These are phyloP conservation scores for Penstemon barbatus DNA, from an alignment of 257 asterid genomes.

Conservation along the genomic window DNA sequence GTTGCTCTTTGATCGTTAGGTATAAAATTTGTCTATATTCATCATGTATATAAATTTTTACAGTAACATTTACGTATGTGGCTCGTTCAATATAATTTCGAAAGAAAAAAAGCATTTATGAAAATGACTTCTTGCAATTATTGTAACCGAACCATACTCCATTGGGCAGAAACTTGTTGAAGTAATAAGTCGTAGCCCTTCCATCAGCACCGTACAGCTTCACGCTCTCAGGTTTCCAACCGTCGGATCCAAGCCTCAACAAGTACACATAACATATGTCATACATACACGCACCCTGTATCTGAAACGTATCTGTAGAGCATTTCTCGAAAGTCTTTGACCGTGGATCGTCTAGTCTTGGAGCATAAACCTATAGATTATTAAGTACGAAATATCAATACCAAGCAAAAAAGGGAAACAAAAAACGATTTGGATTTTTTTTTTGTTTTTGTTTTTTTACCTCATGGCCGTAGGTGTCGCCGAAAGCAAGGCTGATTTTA, in stretches of 20 bases:
- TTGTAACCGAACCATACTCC: background rate
- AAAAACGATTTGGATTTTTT: too few species aligned
- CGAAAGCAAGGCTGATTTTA: too few species aligned
- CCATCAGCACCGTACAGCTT: background rate
- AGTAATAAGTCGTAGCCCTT: background rate
- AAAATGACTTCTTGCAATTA: background rate
- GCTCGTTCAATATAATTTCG: too few species aligned
- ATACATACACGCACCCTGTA: background rate
- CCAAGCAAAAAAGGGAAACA: too few species aligned
- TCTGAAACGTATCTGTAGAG: background rate
- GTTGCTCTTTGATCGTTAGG: too few species aligned
- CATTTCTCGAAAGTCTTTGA: background rate
- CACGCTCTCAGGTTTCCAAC: slow-evolving; percentile 1
- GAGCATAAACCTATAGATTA: background rate
- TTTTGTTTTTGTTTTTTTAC: too few species aligned
- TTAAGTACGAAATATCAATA: too few species aligned
- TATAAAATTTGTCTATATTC: too few species aligned
- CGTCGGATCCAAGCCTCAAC: background rate
- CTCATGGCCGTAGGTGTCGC: too few species aligned
- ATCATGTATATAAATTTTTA: too few species aligned
- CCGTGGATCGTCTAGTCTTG: background rate
- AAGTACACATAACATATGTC: background rate
- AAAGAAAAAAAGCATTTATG: too few species aligned
- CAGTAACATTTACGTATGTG: too few species aligned
- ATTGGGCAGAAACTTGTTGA: background rate